These are phyloP conservation scores for Jatropha curcas DNA, from an alignment of 345 rosid species.

Conservation along the genomic window DNA sequence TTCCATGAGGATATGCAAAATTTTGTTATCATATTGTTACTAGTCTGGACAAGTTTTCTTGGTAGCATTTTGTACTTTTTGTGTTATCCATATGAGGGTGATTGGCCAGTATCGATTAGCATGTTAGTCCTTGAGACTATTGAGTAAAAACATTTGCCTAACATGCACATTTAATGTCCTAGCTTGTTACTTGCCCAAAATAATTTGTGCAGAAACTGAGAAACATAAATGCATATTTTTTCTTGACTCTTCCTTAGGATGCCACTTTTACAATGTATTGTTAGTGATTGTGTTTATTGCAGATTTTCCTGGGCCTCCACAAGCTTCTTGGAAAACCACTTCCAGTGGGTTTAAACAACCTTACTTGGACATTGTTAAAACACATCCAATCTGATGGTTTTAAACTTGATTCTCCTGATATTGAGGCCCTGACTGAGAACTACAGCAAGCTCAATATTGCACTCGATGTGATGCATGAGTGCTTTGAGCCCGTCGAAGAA, in stretches of 20 bases:
- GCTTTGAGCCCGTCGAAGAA: constrained; percentile 70
- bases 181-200: background rate
- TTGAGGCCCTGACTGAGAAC: constrained; percentile 48
- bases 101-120: background rate
- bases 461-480: constrained; percentile 79
- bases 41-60: background rate
- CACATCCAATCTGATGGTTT: constrained; percentile 28
- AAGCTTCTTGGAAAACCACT: constrained; percentile 63
- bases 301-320: constrained; percentile 61
- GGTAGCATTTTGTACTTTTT: background rate
- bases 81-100: background rate
- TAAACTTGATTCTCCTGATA: constrained; percentile 32
- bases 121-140: background rate
- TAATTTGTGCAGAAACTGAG: background rate
- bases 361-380: constrained; percentile 73
- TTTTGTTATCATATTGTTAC: background rate
- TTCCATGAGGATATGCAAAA: background rate
- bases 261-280: constrained; percentile 8
- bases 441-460: constrained; percentile 69
- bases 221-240: background rate
- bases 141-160: background rate
- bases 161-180: background rate
- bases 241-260: background rate
- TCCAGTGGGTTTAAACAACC: constrained; percentile 51
- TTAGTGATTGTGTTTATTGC: constrained; percentile 25